phyloP scores from a whole-genome alignment of 495 filamentous ascomycete genomes.

The Aspergillus affinis region DNA sequence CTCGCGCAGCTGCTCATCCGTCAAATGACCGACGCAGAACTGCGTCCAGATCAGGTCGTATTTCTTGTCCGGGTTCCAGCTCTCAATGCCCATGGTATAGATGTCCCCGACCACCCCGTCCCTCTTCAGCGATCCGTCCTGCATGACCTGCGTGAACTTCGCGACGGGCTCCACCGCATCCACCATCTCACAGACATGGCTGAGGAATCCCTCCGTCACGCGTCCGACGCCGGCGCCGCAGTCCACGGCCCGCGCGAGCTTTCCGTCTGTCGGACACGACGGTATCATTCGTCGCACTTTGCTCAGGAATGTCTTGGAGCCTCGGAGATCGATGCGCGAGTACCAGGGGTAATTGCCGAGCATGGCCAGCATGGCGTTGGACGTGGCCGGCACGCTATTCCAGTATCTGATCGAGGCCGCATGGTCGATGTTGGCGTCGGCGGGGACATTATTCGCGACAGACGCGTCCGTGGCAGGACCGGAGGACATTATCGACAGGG shows the following conservation, averaged over 20 bases:
- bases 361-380: conserved; percentile 86
- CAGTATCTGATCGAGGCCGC: conserved; percentile 62
- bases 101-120: conserved; percentile 56
- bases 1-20: conserved; percentile 69
- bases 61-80: conserved; percentile 61
- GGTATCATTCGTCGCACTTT: conserved; percentile 61
- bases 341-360: conserved; percentile 76
- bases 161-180: conserved; percentile 62
- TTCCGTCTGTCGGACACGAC: conserved; percentile 18
- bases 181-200: conserved; percentile 49
- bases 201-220: conserved; percentile 57
- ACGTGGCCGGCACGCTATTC: conserved; percentile 65
- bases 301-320: conserved; percentile 71
- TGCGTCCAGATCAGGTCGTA: conserved; percentile 71
- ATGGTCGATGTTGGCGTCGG: conserved; percentile 38
- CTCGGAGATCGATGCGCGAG: conserved; percentile 72
- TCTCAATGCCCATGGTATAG: conserved; percentile 72
- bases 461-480: not conserved
- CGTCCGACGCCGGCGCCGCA: conserved; percentile 66
- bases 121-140: conserved; percentile 27
- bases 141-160: conserved; percentile 47
- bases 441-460: conserved; percentile 5
- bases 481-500: not conserved
- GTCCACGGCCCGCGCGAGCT: conserved; percentile 49
- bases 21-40: conserved; percentile 91